Base-by-base conservation (phyloP, 179 eudicot genomes). In the Beta lomatogona region DNA sequence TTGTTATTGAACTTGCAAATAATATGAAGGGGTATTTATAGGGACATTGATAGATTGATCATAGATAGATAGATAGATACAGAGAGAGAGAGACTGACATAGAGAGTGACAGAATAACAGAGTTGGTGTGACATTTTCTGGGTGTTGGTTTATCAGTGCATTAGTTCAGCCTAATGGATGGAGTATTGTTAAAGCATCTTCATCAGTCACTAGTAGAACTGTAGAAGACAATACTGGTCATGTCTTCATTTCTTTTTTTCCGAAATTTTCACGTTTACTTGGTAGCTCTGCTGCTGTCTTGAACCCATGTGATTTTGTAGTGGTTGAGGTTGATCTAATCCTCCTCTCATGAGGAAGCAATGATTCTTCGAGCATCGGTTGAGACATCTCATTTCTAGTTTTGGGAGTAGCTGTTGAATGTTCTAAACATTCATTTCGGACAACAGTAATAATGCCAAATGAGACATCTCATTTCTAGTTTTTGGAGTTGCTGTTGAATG, bases 151-250 rank as follows among this genome's bases (percentile, higher is more conserved):
- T 67, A 74, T 76, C 44, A 80, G 80, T 73, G 84, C 83, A 79
- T 83, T 87, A 66, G 88, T 83, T 85, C 77, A 81, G 83, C 83
- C 83, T 81, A 82, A 70, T 83, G 69, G 75, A 4, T 59, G 77
- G 83, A 87, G 89, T 87, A 75, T 7, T 78, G 44, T 72, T 76
- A 69, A 85, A 83, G 89, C 81, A 78, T 79, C 53, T 73, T 80
- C 31, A 15, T 60, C 67, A 57, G 61, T 75, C 71, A 48, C 9
- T 48, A 64, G 69, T 19, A 64, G n/a, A n/a, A n/a, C n/a, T n/a
- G n/a, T n/a, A n/a, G 77, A 71, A 52, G 73, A 80, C 76, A 80
- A 31, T 70, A 54, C 76, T 82, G 63, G 75, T 77, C 61, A 31
- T 71, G 19, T 7, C 53, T 71, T 59, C 79, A 46, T 55, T 70